Percentiles rank a stretch among this genome's conserved stretches.
These are phyloP conservation scores for Fusarium liriodendri DNA, from an alignment of 2,329 filamentous ascomycete genomes.

Conservation along the genomic window DNA sequence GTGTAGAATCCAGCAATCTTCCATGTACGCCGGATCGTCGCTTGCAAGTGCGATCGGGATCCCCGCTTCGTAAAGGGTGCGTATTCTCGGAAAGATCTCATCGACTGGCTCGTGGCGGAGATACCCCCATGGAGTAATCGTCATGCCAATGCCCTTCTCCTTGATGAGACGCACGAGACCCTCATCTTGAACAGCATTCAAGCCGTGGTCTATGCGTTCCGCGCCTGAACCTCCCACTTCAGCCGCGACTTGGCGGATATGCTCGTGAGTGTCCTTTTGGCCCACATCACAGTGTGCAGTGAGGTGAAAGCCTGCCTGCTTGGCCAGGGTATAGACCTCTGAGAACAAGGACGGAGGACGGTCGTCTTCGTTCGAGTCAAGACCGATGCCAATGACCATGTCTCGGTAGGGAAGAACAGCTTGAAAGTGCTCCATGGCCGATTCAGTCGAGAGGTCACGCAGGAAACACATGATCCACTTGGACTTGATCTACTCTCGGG, in stretches of 20 bases:
- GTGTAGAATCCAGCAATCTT: conserved; percentile 61
- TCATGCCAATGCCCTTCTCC: conserved; percentile 67
- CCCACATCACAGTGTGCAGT: conserved; percentile 65
- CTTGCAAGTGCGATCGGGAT: conserved; percentile 77
- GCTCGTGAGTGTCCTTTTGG: conserved; percentile 57
- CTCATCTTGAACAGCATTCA: conserved; percentile 70
- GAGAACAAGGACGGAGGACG: conserved; percentile 58
- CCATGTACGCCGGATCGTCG: conserved; percentile 80
- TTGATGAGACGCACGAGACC: conserved; percentile 69
- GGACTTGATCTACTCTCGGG: conserved; percentile 46
- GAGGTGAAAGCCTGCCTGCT: conserved; percentile 55
- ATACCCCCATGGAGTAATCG: conserved; percentile 68
- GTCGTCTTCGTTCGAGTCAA: conserved; percentile 59
- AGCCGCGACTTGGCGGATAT: conserved; percentile 59
- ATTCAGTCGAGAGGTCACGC: conserved; percentile 75
- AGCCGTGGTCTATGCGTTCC: conserved; percentile 79
- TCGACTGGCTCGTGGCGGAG: conserved; percentile 32
- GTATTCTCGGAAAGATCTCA: conserved; percentile 61
- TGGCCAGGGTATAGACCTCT: conserved; percentile 50
- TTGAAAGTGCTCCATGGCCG: conserved; percentile 71
- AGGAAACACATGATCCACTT: conserved; percentile 78
- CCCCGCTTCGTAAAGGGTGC: conserved; percentile 68
- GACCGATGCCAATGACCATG: conserved; percentile 57
- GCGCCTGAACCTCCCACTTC: conserved; percentile 70
- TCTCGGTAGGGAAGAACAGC: conserved; percentile 51